Base-by-base conservation (phyloP, 1,284 basidiomycete genomes). In the Cryptococcus amylolentus region DNA sequence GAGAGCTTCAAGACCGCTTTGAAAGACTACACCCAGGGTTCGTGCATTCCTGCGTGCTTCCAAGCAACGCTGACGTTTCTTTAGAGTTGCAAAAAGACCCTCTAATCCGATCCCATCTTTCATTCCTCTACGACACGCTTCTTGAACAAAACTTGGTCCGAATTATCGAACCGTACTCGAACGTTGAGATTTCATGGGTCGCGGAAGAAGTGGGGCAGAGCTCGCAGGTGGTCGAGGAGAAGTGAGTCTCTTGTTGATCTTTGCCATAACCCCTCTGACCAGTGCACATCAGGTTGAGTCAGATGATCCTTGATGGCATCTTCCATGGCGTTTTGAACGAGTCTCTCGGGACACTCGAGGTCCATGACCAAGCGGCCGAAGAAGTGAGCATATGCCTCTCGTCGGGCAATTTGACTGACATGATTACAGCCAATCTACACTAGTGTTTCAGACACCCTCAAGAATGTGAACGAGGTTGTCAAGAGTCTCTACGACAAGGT, bases 241-340 rank as follows among this genome's bases (percentile, higher is more conserved):
- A 97, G 91, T 92, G 62, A 64, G 87, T 80, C 6, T 39, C 4
- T 10, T 48, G 31, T 8, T 12, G 7, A 9, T 48, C 2, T 49
- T 18, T 18, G 6, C 8, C 26, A 18, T 38, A 7, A 23, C n/a
- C 38, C 9, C 16, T 35, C 10, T 64, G 53, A 62, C 7, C 5
- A 18, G 8, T 52, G 13, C 41, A 28, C 13, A 54, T 18, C 37
- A 93, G 90, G 72, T 78, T 98, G 51, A 92, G 89, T 49, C 95
- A 98, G 75, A 98, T 98, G 95, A 98, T 98, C 62, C 80, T 98
- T 43, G 95, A 98, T 77, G 94, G 95, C 69, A 86, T 94, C 1
- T 86, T 98, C 68, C 84, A 91, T 63, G 95, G 95, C 6, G 93
- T 98, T 4, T 80, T 98, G 23, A 95, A 98, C 73, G 95, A 98